Percentiles rank a stretch among this genome's conserved stretches.
phyloP scores from a whole-genome alignment of 768 basidiomycete genomes.

The Phylloporus sp. region DNA sequence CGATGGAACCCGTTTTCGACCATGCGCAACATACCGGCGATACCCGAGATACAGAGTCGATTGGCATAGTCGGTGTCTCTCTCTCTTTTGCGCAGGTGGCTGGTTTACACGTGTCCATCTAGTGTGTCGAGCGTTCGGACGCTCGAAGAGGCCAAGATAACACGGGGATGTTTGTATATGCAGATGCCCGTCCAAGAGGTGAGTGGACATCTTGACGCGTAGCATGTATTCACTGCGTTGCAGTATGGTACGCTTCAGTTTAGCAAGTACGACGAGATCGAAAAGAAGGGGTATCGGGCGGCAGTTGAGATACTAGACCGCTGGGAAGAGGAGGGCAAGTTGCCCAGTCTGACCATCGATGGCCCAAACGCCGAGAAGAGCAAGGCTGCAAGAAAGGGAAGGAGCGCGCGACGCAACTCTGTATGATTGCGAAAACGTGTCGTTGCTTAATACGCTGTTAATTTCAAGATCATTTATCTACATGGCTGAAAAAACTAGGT shows the following conservation, averaged over 20 bases:
- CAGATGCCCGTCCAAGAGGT: slow-evolving; percentile 94
- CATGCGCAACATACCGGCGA: slow-evolving; percentile 73
- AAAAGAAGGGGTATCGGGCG: slow-evolving; percentile 74
- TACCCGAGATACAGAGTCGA: slow-evolving; percentile 91
- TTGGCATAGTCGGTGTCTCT: slow-evolving; percentile 78
- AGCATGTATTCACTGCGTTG: background rate
- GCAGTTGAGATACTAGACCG: slow-evolving; percentile 67
- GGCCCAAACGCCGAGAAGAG: slow-evolving; percentile 44
- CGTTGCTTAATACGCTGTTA: background rate
- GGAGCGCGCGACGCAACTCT: slow-evolving; percentile 76
- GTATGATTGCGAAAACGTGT: slow-evolving; percentile 28
- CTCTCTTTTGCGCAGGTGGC: background rate
- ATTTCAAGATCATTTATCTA: slow-evolving; percentile 21
- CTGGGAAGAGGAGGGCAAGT: slow-evolving; percentile 77
- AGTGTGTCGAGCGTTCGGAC: slow-evolving; percentile 96
- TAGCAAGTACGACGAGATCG: slow-evolving; percentile 83
- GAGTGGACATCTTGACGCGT: slow-evolving; percentile 16
- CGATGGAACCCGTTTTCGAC: slow-evolving; percentile 89
- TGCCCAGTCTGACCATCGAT: slow-evolving; percentile 74
- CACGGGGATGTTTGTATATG: slow-evolving; percentile 87
- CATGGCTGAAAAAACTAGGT: slow-evolving; percentile 7
- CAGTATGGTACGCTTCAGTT: slow-evolving; percentile 93
- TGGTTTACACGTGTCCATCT: background rate
- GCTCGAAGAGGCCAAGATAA: slow-evolving; percentile 90
- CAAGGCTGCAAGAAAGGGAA: slow-evolving; percentile 57